Evolutionary conservation across 129 eudicot species (phyloP).

Genomic region (Flaveria robusta): DNA sequence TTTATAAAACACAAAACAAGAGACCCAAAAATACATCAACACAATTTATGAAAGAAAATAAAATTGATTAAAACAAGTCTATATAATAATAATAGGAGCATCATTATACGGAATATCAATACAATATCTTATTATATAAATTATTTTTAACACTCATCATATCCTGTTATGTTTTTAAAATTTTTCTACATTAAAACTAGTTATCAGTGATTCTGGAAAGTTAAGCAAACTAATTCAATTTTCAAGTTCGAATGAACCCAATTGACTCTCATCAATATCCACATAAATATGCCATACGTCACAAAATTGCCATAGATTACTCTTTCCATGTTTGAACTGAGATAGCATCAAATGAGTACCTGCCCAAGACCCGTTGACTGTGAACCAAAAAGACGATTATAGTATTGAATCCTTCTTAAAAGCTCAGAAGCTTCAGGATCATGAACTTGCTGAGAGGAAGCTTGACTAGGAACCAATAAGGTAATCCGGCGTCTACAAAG

Average conservation of each 20-base stretch:
- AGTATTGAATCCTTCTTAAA: constrained; percentile 57
- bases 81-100: background rate
- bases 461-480: constrained; percentile 80
- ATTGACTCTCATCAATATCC: background rate
- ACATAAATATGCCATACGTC: background rate
- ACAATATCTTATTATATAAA: background rate
- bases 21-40: too few species aligned
- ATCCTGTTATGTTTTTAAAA: background rate
- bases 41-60: background rate
- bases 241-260: background rate
- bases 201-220: background rate
- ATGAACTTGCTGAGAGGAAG: constrained; percentile 50
- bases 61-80: background rate
- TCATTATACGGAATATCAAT: background rate
- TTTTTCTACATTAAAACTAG: background rate
- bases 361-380: constrained; percentile 62
- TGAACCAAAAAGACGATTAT: constrained; percentile 79
- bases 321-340: background rate
- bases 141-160: background rate
- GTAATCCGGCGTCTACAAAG: constrained; percentile 83
- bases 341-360: constrained; percentile 42
- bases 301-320: background rate
- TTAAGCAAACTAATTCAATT: background rate
- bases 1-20: too few species aligned
- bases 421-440: constrained; percentile 58